phyloP scores from a whole-genome alignment of 805 yeast genomes.

The Spathaspora hagerdaliae region DNA sequence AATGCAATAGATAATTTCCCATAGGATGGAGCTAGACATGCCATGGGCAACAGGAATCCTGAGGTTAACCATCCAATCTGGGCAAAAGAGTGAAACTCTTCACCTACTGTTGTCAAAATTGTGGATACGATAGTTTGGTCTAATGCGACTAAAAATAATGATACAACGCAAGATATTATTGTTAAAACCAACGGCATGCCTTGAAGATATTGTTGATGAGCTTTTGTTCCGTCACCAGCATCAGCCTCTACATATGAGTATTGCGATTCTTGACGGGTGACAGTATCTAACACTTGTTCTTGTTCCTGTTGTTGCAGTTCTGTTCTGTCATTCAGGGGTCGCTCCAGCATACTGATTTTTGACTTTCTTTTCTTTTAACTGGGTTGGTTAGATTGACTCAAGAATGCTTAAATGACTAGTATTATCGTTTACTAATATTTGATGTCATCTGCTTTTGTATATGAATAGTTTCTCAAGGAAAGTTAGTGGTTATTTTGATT shows the following conservation, averaged over 20 bases:
- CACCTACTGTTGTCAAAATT: conserved; percentile 46
- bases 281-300: not conserved
- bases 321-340: too few species aligned
- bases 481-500: too few species aligned
- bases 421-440: too few species aligned
- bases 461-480: too few species aligned
- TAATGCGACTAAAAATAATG: conserved; percentile 41
- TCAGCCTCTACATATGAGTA: conserved; percentile 28
- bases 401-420: too few species aligned
- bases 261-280: not conserved
- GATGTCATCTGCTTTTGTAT: too few species aligned
- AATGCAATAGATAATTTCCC: conserved; percentile 53
- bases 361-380: too few species aligned
- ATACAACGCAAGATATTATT: conserved; percentile 23
- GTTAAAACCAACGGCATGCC: conserved; percentile 25
- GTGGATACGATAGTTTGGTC: conserved; percentile 61
- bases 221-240: conserved; percentile 40
- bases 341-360: too few species aligned
- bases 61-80: conserved; percentile 58
- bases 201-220: conserved; percentile 29
- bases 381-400: too few species aligned
- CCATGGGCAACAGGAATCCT: conserved; percentile 52
- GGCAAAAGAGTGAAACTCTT: conserved; percentile 45
- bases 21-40: conserved; percentile 52
- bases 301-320: too few species aligned